Percentiles rank a stretch among this genome's conserved stretches.
phyloP scores from a whole-genome alignment of 2,329 filamentous ascomycete genomes.

The Aschersonia sp. region DNA sequence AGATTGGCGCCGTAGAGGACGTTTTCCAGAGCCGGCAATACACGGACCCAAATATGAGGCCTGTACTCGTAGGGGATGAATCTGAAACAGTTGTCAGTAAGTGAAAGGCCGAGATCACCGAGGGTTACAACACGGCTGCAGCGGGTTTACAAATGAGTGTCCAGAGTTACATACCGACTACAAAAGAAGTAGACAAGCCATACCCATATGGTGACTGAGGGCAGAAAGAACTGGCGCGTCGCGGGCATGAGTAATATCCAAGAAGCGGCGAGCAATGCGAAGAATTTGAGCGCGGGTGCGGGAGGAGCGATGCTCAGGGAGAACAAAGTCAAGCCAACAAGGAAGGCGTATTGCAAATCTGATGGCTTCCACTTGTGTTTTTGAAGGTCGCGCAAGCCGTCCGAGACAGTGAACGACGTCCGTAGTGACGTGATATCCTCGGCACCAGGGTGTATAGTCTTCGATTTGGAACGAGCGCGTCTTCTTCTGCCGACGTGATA shows the following conservation, averaged over 20 bases:
- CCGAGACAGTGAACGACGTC: conserved; percentile 67
- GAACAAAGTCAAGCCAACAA: conserved; percentile 65
- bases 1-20: conserved; percentile 92
- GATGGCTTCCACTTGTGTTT: conserved; percentile 68
- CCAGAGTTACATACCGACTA: conserved; percentile 57
- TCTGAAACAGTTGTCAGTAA: conserved; percentile 26
- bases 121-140: no score
- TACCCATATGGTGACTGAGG: conserved; percentile 69
- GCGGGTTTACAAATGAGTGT: not conserved
- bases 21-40: conserved; percentile 87
- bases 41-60: conserved; percentile 89
- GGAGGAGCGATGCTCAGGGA: conserved; percentile 71
- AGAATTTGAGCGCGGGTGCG: conserved; percentile 65
- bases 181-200: conserved; percentile 89
- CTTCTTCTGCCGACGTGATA: conserved; percentile 24
- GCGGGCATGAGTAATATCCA: conserved; percentile 65
- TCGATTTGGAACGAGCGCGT: conserved; percentile 24
- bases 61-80: conserved; percentile 83
- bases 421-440: conserved; percentile 62
- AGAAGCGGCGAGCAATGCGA: conserved; percentile 51
- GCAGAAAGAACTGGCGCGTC: conserved; percentile 82
- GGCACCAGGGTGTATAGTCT: conserved; percentile 14
- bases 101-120: not conserved
- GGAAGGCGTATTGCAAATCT: conserved; percentile 71
- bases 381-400: conserved; percentile 63